Conservation (phyloP, 1,284 basidiomycete species). For the Cutaneotrichosporon sp. region DNA sequence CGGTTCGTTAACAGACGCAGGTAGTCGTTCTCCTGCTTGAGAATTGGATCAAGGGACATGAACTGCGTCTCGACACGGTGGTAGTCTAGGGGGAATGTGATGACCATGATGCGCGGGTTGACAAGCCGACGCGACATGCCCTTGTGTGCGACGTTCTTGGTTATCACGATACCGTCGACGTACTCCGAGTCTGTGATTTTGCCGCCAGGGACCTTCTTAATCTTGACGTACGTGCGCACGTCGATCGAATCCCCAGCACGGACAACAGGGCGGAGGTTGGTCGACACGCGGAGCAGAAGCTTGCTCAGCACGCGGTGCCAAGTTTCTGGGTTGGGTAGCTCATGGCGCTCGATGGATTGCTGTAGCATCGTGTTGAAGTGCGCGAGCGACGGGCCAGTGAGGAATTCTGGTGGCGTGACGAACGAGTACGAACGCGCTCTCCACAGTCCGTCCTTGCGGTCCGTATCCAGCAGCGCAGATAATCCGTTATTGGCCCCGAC, state of each 20-base stretch:
- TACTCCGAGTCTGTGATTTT: constrained; percentile 90
- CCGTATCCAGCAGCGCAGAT: constrained; percentile 45
- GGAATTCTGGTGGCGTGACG: constrained; percentile 55
- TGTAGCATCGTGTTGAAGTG: constrained; percentile 84
- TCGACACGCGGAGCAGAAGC: constrained; percentile 56
- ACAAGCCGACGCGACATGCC: constrained; percentile 57
- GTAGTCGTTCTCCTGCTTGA: constrained; percentile 93
- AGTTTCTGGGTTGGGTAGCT: constrained; percentile 71
- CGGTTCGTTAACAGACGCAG: constrained; percentile 83
- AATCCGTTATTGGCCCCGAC: constrained; percentile 39
- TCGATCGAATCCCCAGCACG: constrained; percentile 77
- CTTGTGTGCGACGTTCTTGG: constrained; percentile 97
- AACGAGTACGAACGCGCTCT: constrained; percentile 47
- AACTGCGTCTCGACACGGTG: constrained; percentile 91
- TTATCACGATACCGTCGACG: constrained; percentile 94
- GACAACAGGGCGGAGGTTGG: constrained; percentile 52
- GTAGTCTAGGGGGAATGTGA: constrained; percentile 94
- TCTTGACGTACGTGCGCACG: constrained; percentile 91
- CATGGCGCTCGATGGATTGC: constrained; percentile 64
- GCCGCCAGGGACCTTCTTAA: constrained; percentile 97
- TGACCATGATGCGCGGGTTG: constrained; percentile 85
- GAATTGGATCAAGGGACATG: constrained; percentile 86
- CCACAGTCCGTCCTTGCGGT: constrained; percentile 48
- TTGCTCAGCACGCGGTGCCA: constrained; percentile 83
- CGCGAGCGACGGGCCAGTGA: constrained; percentile 78